Evolutionary conservation across 164 flowering plant species (phyloP), one percentile per base, ranked within the genome.

Genomic region (Aristolochia fimbriata): DNA sequence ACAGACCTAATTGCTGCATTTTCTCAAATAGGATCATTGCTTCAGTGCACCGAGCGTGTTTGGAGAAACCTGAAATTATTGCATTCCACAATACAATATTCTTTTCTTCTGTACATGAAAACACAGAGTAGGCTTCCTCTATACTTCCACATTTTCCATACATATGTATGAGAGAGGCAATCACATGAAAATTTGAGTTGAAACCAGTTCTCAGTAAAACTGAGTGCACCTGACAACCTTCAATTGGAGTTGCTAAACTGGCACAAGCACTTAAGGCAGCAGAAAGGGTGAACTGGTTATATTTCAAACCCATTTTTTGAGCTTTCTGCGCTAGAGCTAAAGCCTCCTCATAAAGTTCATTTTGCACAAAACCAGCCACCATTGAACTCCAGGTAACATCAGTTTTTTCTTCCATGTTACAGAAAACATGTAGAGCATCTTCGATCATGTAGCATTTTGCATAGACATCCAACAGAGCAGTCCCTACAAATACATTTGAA

Each of bases 331-430:
- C 86, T 65, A 86, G 62, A 24, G 58, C 9, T 62, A 93, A 58
- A 58, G 91, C 94, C 60, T 93, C 88, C 68, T 93, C 91, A 65
- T 75, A 79, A 55, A 80, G 73, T 66, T 76, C 82, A 73, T 87
- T 90, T 31, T 84, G 84, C 62, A 82, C 94, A 70, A 64, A 82
- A 1, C 98, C 94, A 0, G 86, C 81, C 54, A 84, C 73, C 96
- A 93, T 82, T 8, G 88, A 89, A 76, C 90, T 90, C 97, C 97
- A 93, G 0, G 87, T 84, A 45, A 89, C 96, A 12, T 60, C 81
- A 72, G 78, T 84, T 63, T 67, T 82, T 56, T 84, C 79, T 8
- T 67, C 68, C 89, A 89, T 77, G 37, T 63, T 51, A 58, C 78
- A 76, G 63, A 89, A 92, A 47, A 84, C 74, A 60, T 19, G 23